Conservation (phyloP, 441 rosid species). For the Erodium trifolium region DNA sequence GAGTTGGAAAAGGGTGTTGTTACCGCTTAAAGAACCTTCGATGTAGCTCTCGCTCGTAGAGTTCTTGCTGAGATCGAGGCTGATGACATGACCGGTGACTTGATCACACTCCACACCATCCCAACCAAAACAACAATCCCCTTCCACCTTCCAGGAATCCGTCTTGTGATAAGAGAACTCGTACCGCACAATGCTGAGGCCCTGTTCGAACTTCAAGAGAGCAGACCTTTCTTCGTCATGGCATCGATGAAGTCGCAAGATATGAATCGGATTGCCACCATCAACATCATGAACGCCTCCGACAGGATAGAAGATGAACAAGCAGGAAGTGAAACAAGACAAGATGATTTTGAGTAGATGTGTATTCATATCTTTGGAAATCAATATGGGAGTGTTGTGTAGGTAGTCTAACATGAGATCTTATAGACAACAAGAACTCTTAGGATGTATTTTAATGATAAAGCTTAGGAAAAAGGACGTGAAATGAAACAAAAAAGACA, state of each 20-base stretch:
- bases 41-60: background rate
- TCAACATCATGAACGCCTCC: no score
- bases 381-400: no score
- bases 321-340: no score
- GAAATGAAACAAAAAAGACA: no score
- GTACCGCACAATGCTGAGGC: background rate
- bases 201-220: background rate
- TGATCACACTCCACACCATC: conserved; percentile 6
- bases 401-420: no score
- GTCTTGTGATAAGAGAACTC: background rate
- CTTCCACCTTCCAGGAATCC: conserved; percentile 6
- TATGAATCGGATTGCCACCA: no score
- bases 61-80: background rate
- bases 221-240: background rate
- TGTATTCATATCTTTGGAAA: no score
- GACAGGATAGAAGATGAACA: no score
- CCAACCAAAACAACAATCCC: conserved; percentile 12
- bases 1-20: background rate
- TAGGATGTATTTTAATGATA: no score
- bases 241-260: background rate
- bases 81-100: conserved; percentile 9
- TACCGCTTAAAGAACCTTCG: background rate
- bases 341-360: no score
- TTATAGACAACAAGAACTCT: no score
- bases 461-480: no score